Evolutionary conservation across 75 land plant genomes (phyloP).

Genomic region (Azolla pinnata): DNA sequence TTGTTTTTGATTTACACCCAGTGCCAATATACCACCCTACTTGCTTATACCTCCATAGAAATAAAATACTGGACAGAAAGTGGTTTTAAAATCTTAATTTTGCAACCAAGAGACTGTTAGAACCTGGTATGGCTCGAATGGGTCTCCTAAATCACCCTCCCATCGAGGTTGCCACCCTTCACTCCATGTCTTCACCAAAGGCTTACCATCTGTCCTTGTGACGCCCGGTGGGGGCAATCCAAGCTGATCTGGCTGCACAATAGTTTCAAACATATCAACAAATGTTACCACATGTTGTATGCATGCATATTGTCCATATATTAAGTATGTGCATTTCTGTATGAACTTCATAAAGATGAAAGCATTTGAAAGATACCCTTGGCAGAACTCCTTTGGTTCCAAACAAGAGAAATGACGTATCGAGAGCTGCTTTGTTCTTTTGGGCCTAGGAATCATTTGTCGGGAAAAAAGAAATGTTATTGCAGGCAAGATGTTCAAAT

Average conservation of each 20-base stretch:
- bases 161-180: slow-evolving; percentile 39
- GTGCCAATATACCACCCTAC: too few species aligned
- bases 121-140: slow-evolving; percentile 32
- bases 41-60: too few species aligned
- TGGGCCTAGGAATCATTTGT: slow-evolving; percentile 17
- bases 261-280: not conserved
- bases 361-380: not conserved
- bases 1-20: too few species aligned
- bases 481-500: too few species aligned
- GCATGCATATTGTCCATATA: not conserved
- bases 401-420: slow-evolving; percentile 25
- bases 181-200: slow-evolving; percentile 17
- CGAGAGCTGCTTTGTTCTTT: slow-evolving; percentile 29
- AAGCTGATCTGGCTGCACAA: slow-evolving; percentile 7
- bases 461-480: too few species aligned
- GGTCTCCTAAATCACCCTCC: slow-evolving; percentile 34
- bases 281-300: not conserved
- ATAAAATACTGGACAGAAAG: too few species aligned
- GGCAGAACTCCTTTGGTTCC: slow-evolving; percentile 25
- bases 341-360: not conserved
- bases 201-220: not conserved
- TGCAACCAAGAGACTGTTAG: too few species aligned
- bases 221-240: not conserved
- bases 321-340: not conserved
- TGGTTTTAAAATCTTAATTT: too few species aligned